phyloP scores from a whole-genome alignment of 2,329 filamentous ascomycete species.

The Epichloe uncinata region DNA sequence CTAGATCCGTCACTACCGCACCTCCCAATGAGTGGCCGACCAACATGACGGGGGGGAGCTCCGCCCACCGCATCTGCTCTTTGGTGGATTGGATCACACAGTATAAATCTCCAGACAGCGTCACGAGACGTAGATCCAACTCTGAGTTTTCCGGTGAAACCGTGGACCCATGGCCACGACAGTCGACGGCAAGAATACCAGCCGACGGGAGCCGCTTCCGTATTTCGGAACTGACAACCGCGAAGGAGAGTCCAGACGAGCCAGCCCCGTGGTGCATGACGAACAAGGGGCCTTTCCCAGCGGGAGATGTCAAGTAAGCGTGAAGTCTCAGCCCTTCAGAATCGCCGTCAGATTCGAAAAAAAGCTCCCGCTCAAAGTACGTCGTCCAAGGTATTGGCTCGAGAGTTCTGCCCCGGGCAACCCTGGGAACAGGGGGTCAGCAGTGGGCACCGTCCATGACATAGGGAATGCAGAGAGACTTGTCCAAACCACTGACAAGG shows the following conservation, averaged over 20 bases:
- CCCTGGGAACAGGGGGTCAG: constrained; percentile 20
- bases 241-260: constrained; percentile 86
- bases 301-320: constrained; percentile 75
- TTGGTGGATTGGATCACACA: constrained; percentile 56
- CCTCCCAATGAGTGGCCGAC: constrained; percentile 89
- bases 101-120: constrained; percentile 60
- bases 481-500: too few species aligned
- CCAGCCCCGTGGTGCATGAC: constrained; percentile 92
- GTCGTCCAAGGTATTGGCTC: constrained; percentile 72
- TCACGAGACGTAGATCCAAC: constrained; percentile 57
- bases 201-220: constrained; percentile 63
- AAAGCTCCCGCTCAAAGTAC: constrained; percentile 78
- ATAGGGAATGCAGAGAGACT: background rate
- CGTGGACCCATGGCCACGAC: constrained; percentile 72
- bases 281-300: constrained; percentile 64
- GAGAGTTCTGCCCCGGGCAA: constrained; percentile 38
- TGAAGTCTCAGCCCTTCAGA: constrained; percentile 52
- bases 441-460: constrained; percentile 6
- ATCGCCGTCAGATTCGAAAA: constrained; percentile 40
- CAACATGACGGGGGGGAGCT: constrained; percentile 65
- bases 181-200: constrained; percentile 75
- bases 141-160: constrained; percentile 26
- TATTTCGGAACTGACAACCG: constrained; percentile 64
- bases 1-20: constrained; percentile 79
- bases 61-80: constrained; percentile 55